Evolutionary conservation across 306 rosid genomes (phyloP).

Genomic region (Cajanus cajan): DNA sequence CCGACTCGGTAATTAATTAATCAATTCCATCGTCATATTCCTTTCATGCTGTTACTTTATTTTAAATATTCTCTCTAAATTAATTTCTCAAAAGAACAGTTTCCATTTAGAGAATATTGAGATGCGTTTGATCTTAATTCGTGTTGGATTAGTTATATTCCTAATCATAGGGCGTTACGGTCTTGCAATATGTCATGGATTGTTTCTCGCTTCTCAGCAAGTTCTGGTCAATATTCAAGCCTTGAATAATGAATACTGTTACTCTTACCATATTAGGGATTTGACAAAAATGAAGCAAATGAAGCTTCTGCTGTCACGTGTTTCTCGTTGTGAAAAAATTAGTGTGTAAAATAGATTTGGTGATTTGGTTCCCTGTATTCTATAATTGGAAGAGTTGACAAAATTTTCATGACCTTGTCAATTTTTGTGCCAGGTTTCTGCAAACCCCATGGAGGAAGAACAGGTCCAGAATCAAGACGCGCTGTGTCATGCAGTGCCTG

Average conservation of each 20-base stretch:
- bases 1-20: constrained; percentile 64
- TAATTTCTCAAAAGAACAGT: neutral
- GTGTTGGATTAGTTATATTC: constrained; percentile 18
- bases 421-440: constrained; percentile 55
- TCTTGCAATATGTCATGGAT: neutral
- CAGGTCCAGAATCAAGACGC: constrained; percentile 54
- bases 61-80: neutral
- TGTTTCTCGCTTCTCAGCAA: neutral
- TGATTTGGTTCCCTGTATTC: constrained; percentile 4
- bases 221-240: constrained; percentile 9
- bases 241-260: neutral
- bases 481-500: constrained; percentile 42
- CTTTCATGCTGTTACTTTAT: too few relatives aligned
- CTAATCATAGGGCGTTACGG: neutral
- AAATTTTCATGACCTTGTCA: constrained; percentile 18
- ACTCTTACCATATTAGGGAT: neutral
- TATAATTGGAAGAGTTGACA: constrained; percentile 11
- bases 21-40: neutral
- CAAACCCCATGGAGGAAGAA: constrained; percentile 73
- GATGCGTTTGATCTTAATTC: neutral
- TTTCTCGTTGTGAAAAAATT: neutral
- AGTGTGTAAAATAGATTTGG: neutral
- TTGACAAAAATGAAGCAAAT: neutral
- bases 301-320: neutral
- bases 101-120: neutral